Evolutionary conservation across 306 rosid genomes (phyloP).

Genomic region (Begonia loranthoides): DNA sequence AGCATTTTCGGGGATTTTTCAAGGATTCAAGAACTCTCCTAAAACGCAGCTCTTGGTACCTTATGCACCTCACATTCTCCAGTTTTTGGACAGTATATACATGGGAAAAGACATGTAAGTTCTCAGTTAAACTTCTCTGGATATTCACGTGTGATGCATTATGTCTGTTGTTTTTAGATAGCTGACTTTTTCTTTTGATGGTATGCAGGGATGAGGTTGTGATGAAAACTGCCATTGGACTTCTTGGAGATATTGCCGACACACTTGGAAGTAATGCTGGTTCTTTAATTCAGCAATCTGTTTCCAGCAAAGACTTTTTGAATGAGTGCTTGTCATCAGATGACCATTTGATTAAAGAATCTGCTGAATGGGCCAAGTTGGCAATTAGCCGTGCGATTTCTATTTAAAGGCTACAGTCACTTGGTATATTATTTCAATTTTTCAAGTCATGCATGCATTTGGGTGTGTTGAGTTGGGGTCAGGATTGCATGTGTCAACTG

Average conservation of each 20-base stretch:
- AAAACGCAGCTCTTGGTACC: constrained; percentile 84
- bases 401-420: constrained; percentile 40
- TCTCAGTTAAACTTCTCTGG: neutral
- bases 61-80: constrained; percentile 70
- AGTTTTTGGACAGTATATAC: constrained; percentile 81
- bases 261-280: constrained; percentile 64
- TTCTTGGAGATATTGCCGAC: constrained; percentile 90
- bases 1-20: constrained; percentile 89
- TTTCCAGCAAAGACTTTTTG: constrained; percentile 76
- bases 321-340: constrained; percentile 74
- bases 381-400: constrained; percentile 70
- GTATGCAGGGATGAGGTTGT: constrained; percentile 70
- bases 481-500: constrained; percentile 60
- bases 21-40: constrained; percentile 85
- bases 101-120: constrained; percentile 81
- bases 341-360: constrained; percentile 70
- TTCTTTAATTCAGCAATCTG: constrained; percentile 67
- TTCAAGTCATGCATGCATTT: constrained; percentile 60
- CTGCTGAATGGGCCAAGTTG: constrained; percentile 92
- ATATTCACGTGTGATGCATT: neutral
- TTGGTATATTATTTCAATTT: constrained; percentile 20
- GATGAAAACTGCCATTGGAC: constrained; percentile 81
- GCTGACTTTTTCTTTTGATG: neutral
- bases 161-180: neutral
- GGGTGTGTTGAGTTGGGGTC: constrained; percentile 63